Conservation (phyloP, 1,284 basidiomycete species). For the Agroathelia rolfsii region DNA sequence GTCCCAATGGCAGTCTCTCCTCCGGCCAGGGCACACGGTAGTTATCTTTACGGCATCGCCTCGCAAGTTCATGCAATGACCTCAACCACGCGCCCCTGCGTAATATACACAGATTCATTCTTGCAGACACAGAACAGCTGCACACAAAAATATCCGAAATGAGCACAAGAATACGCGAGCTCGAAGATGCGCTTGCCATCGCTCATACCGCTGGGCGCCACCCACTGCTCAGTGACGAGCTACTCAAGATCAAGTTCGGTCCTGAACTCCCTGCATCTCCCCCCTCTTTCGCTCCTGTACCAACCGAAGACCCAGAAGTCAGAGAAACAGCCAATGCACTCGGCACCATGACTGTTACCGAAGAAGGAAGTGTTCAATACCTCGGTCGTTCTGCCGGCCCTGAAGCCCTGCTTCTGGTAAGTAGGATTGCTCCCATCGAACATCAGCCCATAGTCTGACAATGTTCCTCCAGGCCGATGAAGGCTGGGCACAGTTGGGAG, state of each 20-base stretch:
- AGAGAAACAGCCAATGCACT: conserved; percentile 27
- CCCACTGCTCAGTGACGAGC: conserved; percentile 53
- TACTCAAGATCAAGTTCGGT: conserved; percentile 51
- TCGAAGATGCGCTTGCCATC: conserved; percentile 59
- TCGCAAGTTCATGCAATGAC: not conserved
- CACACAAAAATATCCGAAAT: conserved; percentile 63
- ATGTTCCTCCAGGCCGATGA: conserved; percentile 2
- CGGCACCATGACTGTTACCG: conserved; percentile 54
- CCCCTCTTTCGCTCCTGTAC: too few species aligned
- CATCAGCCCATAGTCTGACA: conserved; percentile 7
- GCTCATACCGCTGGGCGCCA: too few species aligned
- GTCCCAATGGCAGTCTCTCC: conserved; percentile 45
- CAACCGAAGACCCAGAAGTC: too few species aligned
- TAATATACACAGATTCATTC: conserved; percentile 39
- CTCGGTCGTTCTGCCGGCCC: conserved; percentile 61
- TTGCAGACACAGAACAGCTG: conserved; percentile 61
- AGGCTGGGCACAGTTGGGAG: conserved; percentile 47
- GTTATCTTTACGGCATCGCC: conserved; percentile 12
- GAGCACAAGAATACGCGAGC: conserved; percentile 61
- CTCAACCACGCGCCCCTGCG: not conserved
- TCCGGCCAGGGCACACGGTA: conserved; percentile 52
- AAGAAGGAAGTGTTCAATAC: conserved; percentile 55
- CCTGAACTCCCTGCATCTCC: conserved; percentile 26
- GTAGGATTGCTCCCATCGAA: conserved; percentile 2
- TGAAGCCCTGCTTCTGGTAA: conserved; percentile 39